Conservation (phyloP, 129 eudicot species). For the Pulicaria dysenterica region DNA sequence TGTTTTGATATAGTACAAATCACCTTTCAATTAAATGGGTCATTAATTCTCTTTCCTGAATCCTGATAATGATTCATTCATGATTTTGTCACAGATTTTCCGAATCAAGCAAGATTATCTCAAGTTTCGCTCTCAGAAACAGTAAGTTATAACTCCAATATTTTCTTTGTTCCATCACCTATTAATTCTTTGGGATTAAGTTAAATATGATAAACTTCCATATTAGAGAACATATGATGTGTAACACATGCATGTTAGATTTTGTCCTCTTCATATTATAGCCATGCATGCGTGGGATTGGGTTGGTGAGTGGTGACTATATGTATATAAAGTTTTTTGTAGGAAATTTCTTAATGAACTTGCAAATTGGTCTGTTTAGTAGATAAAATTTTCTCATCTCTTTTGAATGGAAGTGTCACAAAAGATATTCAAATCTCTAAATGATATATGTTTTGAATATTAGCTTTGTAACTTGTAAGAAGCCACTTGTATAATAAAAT, state of each 20-base stretch:
- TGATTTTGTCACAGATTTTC: constrained; percentile 47
- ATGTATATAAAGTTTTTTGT: too few species aligned
- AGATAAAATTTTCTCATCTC: too few species aligned
- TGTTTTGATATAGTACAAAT: too few species aligned
- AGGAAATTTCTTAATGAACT: too few species aligned
- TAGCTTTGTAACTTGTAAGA: background rate
- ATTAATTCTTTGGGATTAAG: background rate
- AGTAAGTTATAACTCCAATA: constrained; percentile 46
- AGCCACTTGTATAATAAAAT: background rate
- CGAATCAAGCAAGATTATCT: constrained; percentile 95
- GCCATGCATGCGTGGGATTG: too few species aligned
- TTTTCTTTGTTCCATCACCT: background rate
- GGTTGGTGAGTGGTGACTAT: too few species aligned
- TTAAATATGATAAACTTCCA: background rate
- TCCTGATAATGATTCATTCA: background rate
- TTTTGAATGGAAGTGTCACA: too few species aligned
- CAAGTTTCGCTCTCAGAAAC: constrained; percentile 84
- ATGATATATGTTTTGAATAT: too few species aligned
- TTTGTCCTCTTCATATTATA: background rate
- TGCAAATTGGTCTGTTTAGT: too few species aligned
- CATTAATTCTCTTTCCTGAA: background rate
- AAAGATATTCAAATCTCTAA: too few species aligned
- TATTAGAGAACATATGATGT: background rate
- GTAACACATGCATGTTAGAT: background rate
- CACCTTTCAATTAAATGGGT: too few species aligned